phyloP scores from a whole-genome alignment of 306 rosid genomes.

The Prosopis cineraria region DNA sequence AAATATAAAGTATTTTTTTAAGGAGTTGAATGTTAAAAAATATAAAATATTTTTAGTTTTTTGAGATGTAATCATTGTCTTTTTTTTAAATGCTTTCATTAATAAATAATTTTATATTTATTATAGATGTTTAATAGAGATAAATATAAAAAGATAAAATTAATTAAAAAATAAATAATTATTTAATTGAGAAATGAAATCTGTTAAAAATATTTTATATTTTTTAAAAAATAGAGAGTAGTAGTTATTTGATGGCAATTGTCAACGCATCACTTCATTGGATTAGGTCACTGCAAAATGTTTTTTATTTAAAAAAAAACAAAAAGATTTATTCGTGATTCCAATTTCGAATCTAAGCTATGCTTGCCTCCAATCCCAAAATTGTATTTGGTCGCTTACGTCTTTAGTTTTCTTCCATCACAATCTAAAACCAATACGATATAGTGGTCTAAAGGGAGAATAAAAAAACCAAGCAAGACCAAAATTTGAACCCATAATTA shows the following conservation, averaged over 20 bases:
- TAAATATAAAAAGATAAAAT: too few relatives aligned
- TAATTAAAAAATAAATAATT: too few relatives aligned
- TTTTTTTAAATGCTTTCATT: too few relatives aligned
- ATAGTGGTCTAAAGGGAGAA: neutral
- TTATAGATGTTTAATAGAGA: too few relatives aligned
- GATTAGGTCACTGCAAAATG: neutral
- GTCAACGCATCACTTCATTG: neutral
- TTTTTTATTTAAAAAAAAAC: neutral
- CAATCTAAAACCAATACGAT: neutral
- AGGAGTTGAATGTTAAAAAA: too few relatives aligned
- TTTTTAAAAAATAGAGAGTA: too few relatives aligned
- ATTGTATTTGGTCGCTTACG: neutral
- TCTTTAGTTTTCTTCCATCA: neutral
- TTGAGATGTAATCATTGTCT: too few relatives aligned
- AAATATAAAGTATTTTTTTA: too few relatives aligned
- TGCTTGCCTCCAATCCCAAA: neutral
- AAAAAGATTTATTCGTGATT: slow-evolving; percentile 3
- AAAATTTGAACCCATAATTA: neutral
- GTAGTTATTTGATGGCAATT: neutral
- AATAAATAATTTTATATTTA: too few relatives aligned
- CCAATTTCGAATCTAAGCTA: neutral
- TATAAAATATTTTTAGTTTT: too few relatives aligned
- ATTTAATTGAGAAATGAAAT: too few relatives aligned
- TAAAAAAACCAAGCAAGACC: neutral
- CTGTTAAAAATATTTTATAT: too few relatives aligned